Conservation (phyloP, 1,284 basidiomycete species). For the Stereum hirsutum region DNA sequence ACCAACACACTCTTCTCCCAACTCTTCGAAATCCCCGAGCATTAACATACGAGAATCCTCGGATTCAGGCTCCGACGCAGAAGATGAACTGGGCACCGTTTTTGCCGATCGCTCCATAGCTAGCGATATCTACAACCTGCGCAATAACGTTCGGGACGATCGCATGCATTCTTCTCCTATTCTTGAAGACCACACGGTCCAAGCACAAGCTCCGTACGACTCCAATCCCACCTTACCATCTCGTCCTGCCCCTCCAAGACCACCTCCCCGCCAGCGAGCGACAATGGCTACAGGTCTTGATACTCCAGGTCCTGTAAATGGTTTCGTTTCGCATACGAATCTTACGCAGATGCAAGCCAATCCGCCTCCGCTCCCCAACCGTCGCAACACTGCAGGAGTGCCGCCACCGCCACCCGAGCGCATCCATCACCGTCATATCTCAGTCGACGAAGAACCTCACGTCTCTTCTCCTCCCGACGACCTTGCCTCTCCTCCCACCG, state of each 20-base stretch:
- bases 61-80: not conserved
- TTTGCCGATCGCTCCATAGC: not conserved
- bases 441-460: not conserved
- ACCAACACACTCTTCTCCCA: too few species aligned
- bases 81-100: not conserved
- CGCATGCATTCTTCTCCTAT: not conserved
- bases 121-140: not conserved
- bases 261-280: constrained; percentile 19
- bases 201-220: constrained; percentile 1
- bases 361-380: not conserved
- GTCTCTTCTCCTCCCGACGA: not conserved
- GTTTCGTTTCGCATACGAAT: too few species aligned
- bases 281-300: constrained; percentile 6
- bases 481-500: constrained; percentile 12
- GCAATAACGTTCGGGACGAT: not conserved
- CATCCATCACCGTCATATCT: constrained; percentile 1
- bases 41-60: too few species aligned
- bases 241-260: constrained; percentile 15
- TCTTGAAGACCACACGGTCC: constrained; percentile 3
- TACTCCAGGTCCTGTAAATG: not conserved
- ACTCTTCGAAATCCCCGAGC: too few species aligned
- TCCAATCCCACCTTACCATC: not conserved
- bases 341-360: too few species aligned
- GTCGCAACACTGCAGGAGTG: not conserved
- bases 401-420: not conserved